Percentiles rank a stretch among this genome's conserved stretches.
phyloP scores from a whole-genome alignment of 2,329 filamentous ascomycete genomes.

The Fusarium pseudoanthophilum region DNA sequence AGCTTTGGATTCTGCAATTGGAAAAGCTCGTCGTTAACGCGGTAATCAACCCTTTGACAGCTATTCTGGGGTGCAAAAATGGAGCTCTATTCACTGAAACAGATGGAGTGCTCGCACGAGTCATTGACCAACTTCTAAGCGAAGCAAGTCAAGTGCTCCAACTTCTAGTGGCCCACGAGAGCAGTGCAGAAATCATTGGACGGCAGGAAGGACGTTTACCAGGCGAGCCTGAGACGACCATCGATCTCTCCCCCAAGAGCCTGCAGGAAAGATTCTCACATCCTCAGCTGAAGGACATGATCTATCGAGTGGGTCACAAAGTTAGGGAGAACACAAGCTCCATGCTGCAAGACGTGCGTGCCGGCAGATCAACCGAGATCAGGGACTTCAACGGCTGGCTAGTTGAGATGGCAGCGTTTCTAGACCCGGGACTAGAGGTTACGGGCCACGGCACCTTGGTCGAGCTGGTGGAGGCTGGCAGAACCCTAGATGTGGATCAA shows the following conservation, averaged over 20 bases:
- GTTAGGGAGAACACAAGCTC: slow-evolving; percentile 67
- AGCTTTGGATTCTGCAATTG: slow-evolving; percentile 73
- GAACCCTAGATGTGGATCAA: slow-evolving; percentile 48
- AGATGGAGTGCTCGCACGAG: slow-evolving; percentile 59
- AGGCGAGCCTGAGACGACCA: neutral
- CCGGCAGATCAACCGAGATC: slow-evolving; percentile 65
- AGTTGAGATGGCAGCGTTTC: slow-evolving; percentile 56
- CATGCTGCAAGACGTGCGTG: slow-evolving; percentile 69
- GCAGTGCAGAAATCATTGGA: slow-evolving; percentile 53
- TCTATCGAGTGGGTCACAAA: slow-evolving; percentile 59
- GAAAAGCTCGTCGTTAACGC: slow-evolving; percentile 87
- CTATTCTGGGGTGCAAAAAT: slow-evolving; percentile 79
- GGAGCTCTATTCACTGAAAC: slow-evolving; percentile 76
- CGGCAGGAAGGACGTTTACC: neutral
- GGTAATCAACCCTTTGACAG: slow-evolving; percentile 87
- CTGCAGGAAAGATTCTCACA: slow-evolving; percentile 57
- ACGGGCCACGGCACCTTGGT: slow-evolving; percentile 56
- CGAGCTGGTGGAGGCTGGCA: slow-evolving; percentile 54
- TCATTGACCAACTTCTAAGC: slow-evolving; percentile 76
- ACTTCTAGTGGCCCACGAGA: slow-evolving; percentile 71
- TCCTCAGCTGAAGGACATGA: slow-evolving; percentile 54
- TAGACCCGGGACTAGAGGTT: slow-evolving; percentile 50
- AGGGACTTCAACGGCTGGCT: slow-evolving; percentile 70
- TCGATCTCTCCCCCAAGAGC: slow-evolving; percentile 27
- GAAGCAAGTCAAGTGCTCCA: slow-evolving; percentile 81